Evolutionary conservation across 2,329 filamentous ascomycete species (phyloP).

Genomic region (Coniochaeta sp.): DNA sequence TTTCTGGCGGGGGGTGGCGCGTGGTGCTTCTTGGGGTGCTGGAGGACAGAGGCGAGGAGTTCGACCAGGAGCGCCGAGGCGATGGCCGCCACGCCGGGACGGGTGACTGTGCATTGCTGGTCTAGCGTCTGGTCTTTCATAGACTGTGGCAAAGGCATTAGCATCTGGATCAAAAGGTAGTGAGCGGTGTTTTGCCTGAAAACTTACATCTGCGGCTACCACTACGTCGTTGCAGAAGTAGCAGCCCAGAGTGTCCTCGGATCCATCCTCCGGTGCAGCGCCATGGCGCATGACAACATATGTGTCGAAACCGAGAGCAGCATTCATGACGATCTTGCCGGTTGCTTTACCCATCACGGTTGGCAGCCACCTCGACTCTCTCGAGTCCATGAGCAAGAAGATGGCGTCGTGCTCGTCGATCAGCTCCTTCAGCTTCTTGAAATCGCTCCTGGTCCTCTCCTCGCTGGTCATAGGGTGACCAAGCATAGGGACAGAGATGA

Average conservation of each 20-base stretch:
- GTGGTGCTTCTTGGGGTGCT: constrained; percentile 68
- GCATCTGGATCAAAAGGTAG: constrained; percentile 5
- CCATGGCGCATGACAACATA: constrained; percentile 98
- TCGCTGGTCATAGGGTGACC: constrained; percentile 80
- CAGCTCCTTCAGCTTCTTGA: constrained; percentile 63
- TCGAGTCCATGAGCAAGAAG: constrained; percentile 94
- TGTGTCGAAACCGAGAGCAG: constrained; percentile 90
- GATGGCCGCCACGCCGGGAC: constrained; percentile 85
- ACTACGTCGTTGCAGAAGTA: constrained; percentile 99
- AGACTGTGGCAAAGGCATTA: constrained; percentile 45
- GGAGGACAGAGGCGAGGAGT: constrained; percentile 76
- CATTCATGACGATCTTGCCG: constrained; percentile 94
- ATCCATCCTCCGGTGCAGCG: constrained; percentile 47
- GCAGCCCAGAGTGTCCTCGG: constrained; percentile 71
- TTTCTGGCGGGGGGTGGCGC: constrained; percentile 45
- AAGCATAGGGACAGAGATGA: constrained; percentile 87
- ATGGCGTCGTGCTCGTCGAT: constrained; percentile 84
- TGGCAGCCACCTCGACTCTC: constrained; percentile 91
- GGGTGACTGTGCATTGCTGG: constrained; percentile 95
- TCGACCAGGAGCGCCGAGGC: constrained; percentile 89
- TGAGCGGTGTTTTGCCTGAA: too few relatives aligned
- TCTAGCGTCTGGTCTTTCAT: constrained; percentile 92
- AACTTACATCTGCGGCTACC: constrained; percentile 77
- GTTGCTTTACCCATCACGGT: constrained; percentile 92
- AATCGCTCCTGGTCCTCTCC: constrained; percentile 62